A percentile compares a stretch with the other conserved stretches of the same genome.
These are phyloP conservation scores for Alternaria gansuensis DNA, from an alignment of 2,329 filamentous ascomycete species.

Conservation along the genomic window DNA sequence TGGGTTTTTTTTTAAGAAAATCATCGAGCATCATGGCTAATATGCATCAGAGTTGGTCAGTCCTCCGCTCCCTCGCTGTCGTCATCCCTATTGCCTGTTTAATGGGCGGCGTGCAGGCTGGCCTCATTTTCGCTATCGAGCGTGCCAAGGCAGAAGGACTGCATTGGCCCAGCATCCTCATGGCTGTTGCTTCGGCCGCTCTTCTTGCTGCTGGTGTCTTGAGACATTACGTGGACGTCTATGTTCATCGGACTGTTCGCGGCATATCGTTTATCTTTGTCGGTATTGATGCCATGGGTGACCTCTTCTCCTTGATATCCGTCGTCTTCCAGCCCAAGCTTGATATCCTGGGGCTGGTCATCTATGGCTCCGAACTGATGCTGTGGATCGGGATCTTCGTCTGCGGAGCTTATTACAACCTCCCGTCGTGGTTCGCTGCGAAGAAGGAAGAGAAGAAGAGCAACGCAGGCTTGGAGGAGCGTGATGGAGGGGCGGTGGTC, in stretches of 20 bases:
- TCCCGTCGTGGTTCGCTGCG: constrained; percentile 65
- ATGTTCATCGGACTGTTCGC: constrained; percentile 69
- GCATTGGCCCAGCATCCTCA: constrained; percentile 70
- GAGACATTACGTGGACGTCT: constrained; percentile 75
- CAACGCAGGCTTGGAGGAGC: constrained; percentile 6
- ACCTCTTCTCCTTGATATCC: constrained; percentile 72
- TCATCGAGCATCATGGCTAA: neutral
- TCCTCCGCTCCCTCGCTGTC: constrained; percentile 59
- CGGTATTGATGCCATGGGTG: constrained; percentile 72
- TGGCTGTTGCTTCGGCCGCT: constrained; percentile 71
- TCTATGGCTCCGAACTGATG: constrained; percentile 71
- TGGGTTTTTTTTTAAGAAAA: neutral
- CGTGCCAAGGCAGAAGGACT: constrained; percentile 56
- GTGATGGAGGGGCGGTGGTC: constrained; percentile 6
- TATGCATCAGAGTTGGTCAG: constrained; percentile 60
- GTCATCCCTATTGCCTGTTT: constrained; percentile 62
- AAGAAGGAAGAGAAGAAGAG: constrained; percentile 39
- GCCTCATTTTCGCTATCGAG: constrained; percentile 66
- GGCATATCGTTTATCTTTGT: constrained; percentile 79
- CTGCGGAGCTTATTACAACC: constrained; percentile 71
- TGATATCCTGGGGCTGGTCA: constrained; percentile 70
- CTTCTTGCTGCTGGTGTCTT: constrained; percentile 72
- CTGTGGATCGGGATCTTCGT: constrained; percentile 74
- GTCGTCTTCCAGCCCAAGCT: constrained; percentile 68
- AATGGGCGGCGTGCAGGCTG: constrained; percentile 68